Percentiles rank a stretch among this genome's conserved stretches.
These are phyloP conservation scores for Paulownia fortunei DNA, from an alignment of 257 asterid genomes.

Conservation along the genomic window DNA sequence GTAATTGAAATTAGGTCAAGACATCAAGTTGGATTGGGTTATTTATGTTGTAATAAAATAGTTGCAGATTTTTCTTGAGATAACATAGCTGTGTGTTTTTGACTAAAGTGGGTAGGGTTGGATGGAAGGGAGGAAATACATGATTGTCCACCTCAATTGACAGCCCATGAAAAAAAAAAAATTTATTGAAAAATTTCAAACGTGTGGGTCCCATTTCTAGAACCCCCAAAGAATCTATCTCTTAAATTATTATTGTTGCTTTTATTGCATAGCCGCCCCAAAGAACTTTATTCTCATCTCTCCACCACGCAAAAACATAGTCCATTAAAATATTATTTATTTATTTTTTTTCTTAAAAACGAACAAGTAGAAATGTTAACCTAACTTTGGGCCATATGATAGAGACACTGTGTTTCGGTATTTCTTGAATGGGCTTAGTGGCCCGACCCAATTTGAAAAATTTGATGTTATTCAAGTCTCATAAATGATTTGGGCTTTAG, in stretches of 20 bases:
- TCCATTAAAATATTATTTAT: too few species aligned
- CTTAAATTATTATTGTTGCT: not conserved
- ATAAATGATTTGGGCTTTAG: not conserved
- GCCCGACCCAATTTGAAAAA: too few species aligned
- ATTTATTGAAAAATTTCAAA: not conserved
- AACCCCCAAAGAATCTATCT: not conserved
- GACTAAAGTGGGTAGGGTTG: not conserved
- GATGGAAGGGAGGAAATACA: not conserved
- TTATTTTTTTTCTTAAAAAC: too few species aligned
- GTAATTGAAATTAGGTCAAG: not conserved
- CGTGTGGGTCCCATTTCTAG: constrained; percentile 3
- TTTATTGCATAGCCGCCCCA: constrained; percentile 32
- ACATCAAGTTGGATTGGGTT: not conserved
- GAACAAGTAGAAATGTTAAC: not conserved
- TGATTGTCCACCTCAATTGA: constrained; percentile 2
- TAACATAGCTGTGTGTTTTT: not conserved
- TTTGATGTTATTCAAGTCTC: too few species aligned
- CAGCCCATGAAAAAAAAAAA: not conserved
- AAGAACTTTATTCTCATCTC: constrained; percentile 5
- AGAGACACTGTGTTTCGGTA: not conserved
- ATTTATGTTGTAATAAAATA: too few species aligned
- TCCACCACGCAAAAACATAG: constrained; percentile 11
- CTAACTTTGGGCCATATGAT: not conserved
- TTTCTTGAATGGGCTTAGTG: not conserved
- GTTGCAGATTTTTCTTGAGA: not conserved